These are phyloP conservation scores for Nepenthes mirabilis DNA, from an alignment of 148 eudicot genomes.

Conservation along the genomic window DNA sequence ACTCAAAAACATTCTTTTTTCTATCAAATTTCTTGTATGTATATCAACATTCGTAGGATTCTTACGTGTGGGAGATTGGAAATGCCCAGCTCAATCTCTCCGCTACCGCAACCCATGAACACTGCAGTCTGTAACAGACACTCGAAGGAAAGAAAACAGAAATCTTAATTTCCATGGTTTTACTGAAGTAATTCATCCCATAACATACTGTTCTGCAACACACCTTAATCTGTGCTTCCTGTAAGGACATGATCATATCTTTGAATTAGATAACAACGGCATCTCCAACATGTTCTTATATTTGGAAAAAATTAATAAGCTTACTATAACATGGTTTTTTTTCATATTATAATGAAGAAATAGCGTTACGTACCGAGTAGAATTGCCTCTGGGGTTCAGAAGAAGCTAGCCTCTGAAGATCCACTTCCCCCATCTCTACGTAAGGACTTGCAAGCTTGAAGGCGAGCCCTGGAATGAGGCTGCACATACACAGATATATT, in stretches of 20 bases:
- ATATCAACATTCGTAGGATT: neutral
- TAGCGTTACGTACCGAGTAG: slow-evolving; percentile 34
- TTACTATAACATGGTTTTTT: neutral
- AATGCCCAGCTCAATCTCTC: slow-evolving; percentile 82
- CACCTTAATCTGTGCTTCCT: slow-evolving; percentile 92
- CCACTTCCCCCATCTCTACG: slow-evolving; percentile 37
- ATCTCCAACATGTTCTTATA: too few relatives aligned
- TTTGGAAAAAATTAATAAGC: neutral
- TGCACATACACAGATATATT: slow-evolving; percentile 3
- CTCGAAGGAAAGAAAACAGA: neutral
- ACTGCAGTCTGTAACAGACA: slow-evolving; percentile 33
- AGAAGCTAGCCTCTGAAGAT: slow-evolving; percentile 44
- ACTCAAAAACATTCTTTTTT: too few relatives aligned
- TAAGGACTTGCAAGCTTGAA: slow-evolving; percentile 36
- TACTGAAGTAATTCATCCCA: too few relatives aligned
- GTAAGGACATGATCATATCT: slow-evolving; percentile 2
- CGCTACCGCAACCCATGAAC: slow-evolving; percentile 60
- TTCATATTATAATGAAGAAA: neutral
- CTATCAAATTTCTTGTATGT: too few relatives aligned
- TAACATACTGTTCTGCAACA: neutral
- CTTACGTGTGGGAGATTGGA: slow-evolving; percentile 44
- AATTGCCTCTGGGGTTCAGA: slow-evolving; percentile 43
- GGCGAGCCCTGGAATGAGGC: slow-evolving; percentile 67
- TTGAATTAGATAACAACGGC: too few relatives aligned
- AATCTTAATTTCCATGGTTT: neutral